phyloP scores from a whole-genome alignment of 176 grass and related monocot genomes.

The Oryza meridionalis region DNA sequence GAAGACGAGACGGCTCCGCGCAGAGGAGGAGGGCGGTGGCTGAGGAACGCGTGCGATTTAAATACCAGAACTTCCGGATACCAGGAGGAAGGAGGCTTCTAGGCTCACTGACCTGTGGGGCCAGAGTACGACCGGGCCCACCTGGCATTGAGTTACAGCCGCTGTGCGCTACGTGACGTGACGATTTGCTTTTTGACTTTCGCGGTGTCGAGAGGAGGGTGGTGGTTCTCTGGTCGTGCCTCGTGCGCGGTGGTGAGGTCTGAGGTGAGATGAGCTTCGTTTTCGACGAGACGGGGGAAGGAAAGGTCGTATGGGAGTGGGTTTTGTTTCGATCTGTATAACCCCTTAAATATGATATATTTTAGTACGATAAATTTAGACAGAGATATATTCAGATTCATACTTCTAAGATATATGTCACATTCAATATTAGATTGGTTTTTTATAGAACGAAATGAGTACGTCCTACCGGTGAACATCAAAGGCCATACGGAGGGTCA shows the following conservation, averaged over 20 bases:
- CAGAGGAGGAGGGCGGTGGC: background rate
- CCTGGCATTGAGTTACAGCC: background rate
- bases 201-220: background rate
- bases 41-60: slow-evolving; percentile 4
- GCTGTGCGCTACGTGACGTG: background rate
- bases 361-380: too few species aligned
- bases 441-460: too few species aligned
- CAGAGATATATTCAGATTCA: too few species aligned
- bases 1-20: background rate
- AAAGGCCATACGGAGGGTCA: too few species aligned
- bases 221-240: background rate
- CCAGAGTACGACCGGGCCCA: background rate
- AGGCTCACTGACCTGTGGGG: background rate
- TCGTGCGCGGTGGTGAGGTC: background rate
- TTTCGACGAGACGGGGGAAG: background rate
- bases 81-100: too few species aligned
- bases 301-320: background rate
- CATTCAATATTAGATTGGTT: too few species aligned
- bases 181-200: background rate
- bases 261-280: background rate
- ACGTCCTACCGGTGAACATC: too few species aligned
- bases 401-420: too few species aligned
- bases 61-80: background rate
- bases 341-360: too few species aligned
- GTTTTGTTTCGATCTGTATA: background rate